Conservation (phyloP, 208 protist genomes). For the Leishmania martiniquensis region DNA sequence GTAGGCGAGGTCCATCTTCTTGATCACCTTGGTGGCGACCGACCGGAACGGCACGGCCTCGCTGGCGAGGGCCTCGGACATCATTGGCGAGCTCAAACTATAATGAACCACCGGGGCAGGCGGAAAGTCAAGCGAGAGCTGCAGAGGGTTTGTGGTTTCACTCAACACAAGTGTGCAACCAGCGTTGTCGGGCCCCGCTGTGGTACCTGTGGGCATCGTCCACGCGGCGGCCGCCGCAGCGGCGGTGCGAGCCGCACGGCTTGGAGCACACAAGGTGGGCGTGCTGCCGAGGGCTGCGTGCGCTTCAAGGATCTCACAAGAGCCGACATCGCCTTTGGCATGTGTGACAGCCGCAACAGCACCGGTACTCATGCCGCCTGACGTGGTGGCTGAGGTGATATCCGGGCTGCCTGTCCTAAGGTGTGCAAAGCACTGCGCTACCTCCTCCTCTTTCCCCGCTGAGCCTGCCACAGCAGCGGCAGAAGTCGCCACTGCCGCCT, state of each 20-base stretch:
- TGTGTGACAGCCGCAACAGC: neutral
- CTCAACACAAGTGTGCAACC: neutral
- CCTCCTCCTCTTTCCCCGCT: neutral
- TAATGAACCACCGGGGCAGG: constrained; percentile 10
- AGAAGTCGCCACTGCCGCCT: neutral
- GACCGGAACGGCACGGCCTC: constrained; percentile 38
- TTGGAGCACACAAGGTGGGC: neutral
- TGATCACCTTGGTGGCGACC: constrained; percentile 79
- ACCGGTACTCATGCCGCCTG: neutral
- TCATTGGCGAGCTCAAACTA: constrained; percentile 14
- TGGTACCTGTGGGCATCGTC: neutral
- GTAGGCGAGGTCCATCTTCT: constrained; percentile 57
- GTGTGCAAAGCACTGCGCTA: neutral
- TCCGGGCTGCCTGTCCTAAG: neutral
- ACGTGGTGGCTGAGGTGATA: neutral
- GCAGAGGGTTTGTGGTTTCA: constrained; percentile 8
- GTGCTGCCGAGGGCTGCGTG: neutral
- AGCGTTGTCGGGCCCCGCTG: constrained; percentile 6
- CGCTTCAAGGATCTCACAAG: neutral
- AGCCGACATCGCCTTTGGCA: neutral
- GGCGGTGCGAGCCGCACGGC: neutral
- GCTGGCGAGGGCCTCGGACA: constrained; percentile 16
- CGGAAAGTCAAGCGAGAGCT: constrained; percentile 9
- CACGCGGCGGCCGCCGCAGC: neutral
- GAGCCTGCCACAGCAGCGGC: neutral